These are phyloP conservation scores for Lactarius hatsudake DNA, from an alignment of 768 basidiomycete genomes.

Conservation along the genomic window DNA sequence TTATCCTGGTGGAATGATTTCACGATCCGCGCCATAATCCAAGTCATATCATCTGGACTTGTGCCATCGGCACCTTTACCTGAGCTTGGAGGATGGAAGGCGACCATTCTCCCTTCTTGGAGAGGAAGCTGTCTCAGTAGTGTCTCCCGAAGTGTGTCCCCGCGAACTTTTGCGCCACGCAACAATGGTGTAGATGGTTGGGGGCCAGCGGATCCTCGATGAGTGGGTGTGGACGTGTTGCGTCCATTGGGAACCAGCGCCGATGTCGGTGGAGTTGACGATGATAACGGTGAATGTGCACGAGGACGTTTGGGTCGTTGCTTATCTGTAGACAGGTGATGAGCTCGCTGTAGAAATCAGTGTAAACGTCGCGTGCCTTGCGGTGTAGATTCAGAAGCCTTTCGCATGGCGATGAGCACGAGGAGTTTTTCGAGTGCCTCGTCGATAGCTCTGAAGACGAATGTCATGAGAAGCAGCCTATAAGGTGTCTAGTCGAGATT, in stretches of 20 bases:
- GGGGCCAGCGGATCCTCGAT: constrained; percentile 58
- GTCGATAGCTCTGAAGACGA: constrained; percentile 57
- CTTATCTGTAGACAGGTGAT: constrained; percentile 38
- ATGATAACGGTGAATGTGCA: constrained; percentile 62
- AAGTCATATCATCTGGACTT: constrained; percentile 49
- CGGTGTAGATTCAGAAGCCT: constrained; percentile 58
- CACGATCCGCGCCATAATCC: constrained; percentile 79
- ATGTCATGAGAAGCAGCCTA: constrained; percentile 7
- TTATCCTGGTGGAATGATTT: constrained; percentile 71
- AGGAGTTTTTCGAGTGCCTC: constrained; percentile 66
- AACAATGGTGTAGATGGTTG: constrained; percentile 49
- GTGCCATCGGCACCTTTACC: constrained; percentile 57
- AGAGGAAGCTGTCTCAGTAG: constrained; percentile 62
- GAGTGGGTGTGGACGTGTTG: constrained; percentile 54
- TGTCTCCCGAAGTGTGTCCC: constrained; percentile 57
- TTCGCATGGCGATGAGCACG: constrained; percentile 69
- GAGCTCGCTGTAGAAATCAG: background rate
- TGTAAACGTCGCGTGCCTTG: constrained; percentile 38
- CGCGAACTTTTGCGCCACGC: constrained; percentile 64
- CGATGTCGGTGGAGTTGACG: constrained; percentile 39
- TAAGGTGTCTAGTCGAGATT: constrained; percentile 13
- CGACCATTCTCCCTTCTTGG: constrained; percentile 73
- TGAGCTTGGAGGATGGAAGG: constrained; percentile 59
- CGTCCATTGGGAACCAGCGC: constrained; percentile 37
- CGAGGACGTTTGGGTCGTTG: constrained; percentile 69